Evolutionary conservation across 2,329 filamentous ascomycete genomes (phyloP), one percentile per base, ranked within the genome.

Genomic region (Aurifilum marmelostoma): DNA sequence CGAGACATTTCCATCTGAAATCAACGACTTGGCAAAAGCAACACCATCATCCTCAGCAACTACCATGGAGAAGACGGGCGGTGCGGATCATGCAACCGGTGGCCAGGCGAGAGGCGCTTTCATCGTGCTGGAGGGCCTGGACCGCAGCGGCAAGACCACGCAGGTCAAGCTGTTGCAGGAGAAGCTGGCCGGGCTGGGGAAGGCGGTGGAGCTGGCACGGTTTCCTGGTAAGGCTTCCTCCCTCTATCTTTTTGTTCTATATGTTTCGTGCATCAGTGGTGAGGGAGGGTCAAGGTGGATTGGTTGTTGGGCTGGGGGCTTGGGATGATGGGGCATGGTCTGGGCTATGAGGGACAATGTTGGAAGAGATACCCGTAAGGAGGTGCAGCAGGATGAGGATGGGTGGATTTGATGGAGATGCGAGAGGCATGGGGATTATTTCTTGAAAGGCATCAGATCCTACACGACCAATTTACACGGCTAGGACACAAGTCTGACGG

Each of bases 111-210:
- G 70, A 11, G 94, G 94, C 61, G 88, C 90, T 16, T 87, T 97
- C 41, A 87, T 97, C 66, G 91, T 95, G 5, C 88, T 97, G 67
- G 94, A 97, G 82, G 94, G 94, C 2, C 84, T 97, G 71, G 94
- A 97, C 76, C 89, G 93, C 72, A 93, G 94, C 58, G 94, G 94
- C 67, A 97, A 97, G 85, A 95, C 93, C 29, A 97, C 94, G 43
- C 94, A 97, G 85, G 94, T 93, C 74, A 86, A 90, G 75, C 81
- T 89, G 60, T 83, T 97, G 64, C 84, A 86, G 79, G 79, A 86
- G 79, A 77, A 82, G 29, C 83, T 88, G 69, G 78, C 83, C 8
- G 82, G 84, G 73, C 79, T 80, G 66, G 85, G 85, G 6, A 77
- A 78, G 68, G 79, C 80, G 58, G 85, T 87, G 61, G 81, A 83